Percentiles rank a stretch among this genome's conserved stretches.
These are phyloP conservation scores for Trichosanthes cucumerina DNA, from an alignment of 306 rosid genomes.

Conservation along the genomic window DNA sequence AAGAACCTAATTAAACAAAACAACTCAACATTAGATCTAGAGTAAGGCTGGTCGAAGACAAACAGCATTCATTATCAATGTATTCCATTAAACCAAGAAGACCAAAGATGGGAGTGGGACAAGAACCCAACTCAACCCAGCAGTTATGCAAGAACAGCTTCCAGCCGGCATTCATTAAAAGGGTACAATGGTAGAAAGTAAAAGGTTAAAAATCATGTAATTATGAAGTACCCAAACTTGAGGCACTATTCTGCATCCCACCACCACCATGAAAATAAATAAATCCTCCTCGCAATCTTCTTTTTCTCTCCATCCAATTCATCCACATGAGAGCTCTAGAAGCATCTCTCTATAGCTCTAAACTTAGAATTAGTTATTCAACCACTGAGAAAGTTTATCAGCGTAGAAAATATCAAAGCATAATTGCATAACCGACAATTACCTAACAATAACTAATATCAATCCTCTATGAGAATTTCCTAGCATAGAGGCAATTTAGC, in stretches of 20 bases:
- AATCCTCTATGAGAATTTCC: not conserved
- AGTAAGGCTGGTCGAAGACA: not conserved
- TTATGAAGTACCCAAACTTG: not conserved
- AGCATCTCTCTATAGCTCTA: not conserved
- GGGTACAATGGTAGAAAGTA: not conserved
- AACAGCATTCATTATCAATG: not conserved
- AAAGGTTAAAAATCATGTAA: not conserved
- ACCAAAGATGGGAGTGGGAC: not conserved
- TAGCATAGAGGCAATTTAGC: not conserved
- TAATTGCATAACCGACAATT: not conserved
- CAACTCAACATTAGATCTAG: conserved; percentile 11
- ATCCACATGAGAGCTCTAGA: not conserved
- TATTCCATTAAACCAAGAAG: not conserved
- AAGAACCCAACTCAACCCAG: not conserved
- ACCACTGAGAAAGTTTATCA: not conserved
- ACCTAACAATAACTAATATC: not conserved
- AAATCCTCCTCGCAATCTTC: not conserved
- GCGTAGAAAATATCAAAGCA: not conserved
- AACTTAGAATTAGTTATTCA: not conserved
- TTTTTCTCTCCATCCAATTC: not conserved
- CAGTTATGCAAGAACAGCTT: not conserved
- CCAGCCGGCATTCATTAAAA: not conserved
- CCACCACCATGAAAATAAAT: not conserved
- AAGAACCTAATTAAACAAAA: conserved; percentile 45
- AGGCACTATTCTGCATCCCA: not conserved